These are phyloP conservation scores for Polyporus arcularius DNA, from an alignment of 768 basidiomycete species.

Conservation along the genomic window DNA sequence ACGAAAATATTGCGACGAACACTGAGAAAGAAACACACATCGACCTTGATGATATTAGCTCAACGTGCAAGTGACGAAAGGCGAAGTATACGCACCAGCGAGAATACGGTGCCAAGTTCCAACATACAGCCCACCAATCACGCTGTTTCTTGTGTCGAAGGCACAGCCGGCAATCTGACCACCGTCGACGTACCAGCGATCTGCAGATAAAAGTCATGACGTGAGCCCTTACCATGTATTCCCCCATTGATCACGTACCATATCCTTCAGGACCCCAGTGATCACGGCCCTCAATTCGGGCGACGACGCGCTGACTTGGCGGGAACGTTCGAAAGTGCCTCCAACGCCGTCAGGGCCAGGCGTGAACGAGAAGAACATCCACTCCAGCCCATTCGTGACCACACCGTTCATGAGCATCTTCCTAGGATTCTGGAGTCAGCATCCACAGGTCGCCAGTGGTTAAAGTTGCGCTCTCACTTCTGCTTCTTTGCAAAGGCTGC, in stretches of 20 bases:
- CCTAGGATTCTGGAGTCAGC: background rate
- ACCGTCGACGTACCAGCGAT: background rate
- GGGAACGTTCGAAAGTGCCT: background rate
- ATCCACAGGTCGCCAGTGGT: background rate
- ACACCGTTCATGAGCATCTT: background rate
- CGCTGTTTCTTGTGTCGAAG: background rate
- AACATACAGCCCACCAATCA: too few relatives aligned
- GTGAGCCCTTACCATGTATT: background rate
- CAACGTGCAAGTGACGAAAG: too few relatives aligned
- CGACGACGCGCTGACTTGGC: background rate
- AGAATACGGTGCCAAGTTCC: too few relatives aligned
- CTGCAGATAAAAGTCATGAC: background rate
- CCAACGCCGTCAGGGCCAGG: background rate
- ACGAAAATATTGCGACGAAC: too few relatives aligned
- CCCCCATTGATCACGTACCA: background rate
- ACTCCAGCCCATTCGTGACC: background rate
- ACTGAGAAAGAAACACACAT: too few relatives aligned
- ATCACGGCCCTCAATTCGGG: background rate
- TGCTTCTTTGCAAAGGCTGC: background rate
- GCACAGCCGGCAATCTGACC: background rate
- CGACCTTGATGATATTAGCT: too few relatives aligned
- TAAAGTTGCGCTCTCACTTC: background rate
- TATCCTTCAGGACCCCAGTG: background rate
- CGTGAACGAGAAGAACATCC: background rate
- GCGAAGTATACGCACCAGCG: too few relatives aligned